These are phyloP conservation scores for Smittium mucronatum DNA, from an alignment of 371 early-diverging fungal species.

Conservation along the genomic window DNA sequence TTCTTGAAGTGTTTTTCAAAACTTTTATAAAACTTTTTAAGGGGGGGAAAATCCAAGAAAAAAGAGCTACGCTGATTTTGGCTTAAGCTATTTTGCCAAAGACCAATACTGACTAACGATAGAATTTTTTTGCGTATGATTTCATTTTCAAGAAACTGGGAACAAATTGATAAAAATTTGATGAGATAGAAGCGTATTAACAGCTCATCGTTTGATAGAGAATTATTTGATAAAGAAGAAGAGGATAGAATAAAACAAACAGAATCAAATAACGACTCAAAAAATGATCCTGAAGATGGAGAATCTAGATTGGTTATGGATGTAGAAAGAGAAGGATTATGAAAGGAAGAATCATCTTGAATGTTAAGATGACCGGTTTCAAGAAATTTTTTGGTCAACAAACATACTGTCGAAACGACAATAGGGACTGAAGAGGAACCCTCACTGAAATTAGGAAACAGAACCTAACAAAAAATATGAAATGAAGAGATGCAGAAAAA, in stretches of 20 bases:
- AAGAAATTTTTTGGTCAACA: neutral
- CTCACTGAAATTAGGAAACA: neutral
- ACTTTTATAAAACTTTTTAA: slow-evolving; percentile 52
- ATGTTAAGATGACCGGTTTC: neutral
- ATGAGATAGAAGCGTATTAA: neutral
- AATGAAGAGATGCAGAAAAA: neutral
- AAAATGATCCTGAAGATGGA: neutral
- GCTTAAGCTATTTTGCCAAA: slow-evolving; percentile 55
- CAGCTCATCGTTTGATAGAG: neutral
- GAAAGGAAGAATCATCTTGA: neutral
- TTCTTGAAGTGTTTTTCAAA: slow-evolving; percentile 33
- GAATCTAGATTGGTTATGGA: neutral
- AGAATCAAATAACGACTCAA: neutral
- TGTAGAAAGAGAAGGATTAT: neutral
- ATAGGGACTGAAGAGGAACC: neutral
- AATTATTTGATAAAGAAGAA: neutral
- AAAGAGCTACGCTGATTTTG: slow-evolving; percentile 37
- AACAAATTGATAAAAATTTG: neutral
- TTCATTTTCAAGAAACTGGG: slow-evolving; percentile 52
- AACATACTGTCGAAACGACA: neutral
- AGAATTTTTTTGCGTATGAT: slow-evolving; percentile 60
- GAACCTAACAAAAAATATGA: neutral
- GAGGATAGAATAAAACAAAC: neutral
- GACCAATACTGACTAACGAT: slow-evolving; percentile 50
- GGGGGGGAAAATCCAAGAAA: slow-evolving; percentile 41